A percentile compares a stretch with the other conserved stretches of the same genome.
Evolutionary conservation across 192 early-diverging fungal species (phyloP).

Genomic region (Umbelopsis isabellina): DNA sequence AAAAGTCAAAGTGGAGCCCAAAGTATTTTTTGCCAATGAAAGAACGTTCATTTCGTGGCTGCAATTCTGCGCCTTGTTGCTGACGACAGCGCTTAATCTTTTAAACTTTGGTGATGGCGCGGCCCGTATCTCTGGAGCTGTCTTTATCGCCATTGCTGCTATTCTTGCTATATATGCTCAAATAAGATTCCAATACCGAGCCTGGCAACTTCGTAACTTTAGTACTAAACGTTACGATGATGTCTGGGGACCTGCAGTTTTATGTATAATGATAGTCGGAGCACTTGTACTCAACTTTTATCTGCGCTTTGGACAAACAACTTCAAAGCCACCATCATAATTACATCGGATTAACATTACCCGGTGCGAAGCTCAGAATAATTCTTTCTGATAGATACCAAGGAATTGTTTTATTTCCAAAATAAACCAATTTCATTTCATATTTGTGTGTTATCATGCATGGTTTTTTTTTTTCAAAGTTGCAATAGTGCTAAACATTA

Average conservation of each 20-base stretch:
- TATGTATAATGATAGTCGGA: conserved; percentile 67
- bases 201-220: conserved; percentile 59
- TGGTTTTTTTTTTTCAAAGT: too few species aligned
- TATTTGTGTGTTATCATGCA: too few species aligned
- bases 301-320: conserved; percentile 1
- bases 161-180: conserved; percentile 76
- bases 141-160: conserved; percentile 74
- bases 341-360: too few species aligned
- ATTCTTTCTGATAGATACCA: background rate
- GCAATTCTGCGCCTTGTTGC: conserved; percentile 72
- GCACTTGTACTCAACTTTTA: conserved; percentile 74
- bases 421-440: background rate
- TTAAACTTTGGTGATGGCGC: conserved; percentile 82
- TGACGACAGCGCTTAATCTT: conserved; percentile 68
- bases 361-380: background rate
- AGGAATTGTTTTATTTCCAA: background rate
- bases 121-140: conserved; percentile 61
- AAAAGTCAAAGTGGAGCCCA: conserved; percentile 65
- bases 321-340: background rate
- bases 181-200: conserved; percentile 77
- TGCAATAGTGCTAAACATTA: too few species aligned
- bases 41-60: conserved; percentile 90
- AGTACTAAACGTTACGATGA: conserved; percentile 66
- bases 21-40: conserved; percentile 94
- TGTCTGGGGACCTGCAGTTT: conserved; percentile 69